These are phyloP conservation scores for Termitomyces sp. DNA, from an alignment of 768 basidiomycete species.

Conservation along the genomic window DNA sequence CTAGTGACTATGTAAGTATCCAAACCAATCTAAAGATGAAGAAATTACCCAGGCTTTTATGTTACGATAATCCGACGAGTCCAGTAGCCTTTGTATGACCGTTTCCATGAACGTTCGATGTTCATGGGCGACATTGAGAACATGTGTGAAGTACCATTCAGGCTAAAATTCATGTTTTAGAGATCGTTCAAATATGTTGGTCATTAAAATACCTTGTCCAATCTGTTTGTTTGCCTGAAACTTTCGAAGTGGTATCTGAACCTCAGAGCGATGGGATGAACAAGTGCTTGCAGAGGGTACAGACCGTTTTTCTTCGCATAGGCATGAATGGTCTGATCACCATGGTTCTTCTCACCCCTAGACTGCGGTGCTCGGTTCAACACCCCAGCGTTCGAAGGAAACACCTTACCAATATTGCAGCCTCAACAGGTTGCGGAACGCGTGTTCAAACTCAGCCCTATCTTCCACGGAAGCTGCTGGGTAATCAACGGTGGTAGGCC, in stretches of 20 bases:
- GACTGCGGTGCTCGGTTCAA: neutral
- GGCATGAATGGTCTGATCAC: neutral
- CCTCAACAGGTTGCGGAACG: constrained; percentile 70
- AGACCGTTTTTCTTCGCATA: constrained; percentile 47
- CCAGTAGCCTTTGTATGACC: constrained; percentile 65
- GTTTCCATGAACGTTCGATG: constrained; percentile 77
- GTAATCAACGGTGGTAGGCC: constrained; percentile 79
- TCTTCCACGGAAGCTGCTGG: constrained; percentile 39
- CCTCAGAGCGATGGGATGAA: constrained; percentile 75
- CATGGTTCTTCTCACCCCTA: constrained; percentile 50
- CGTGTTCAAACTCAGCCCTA: constrained; percentile 62
- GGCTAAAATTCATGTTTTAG: constrained; percentile 44
- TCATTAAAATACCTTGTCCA: constrained; percentile 69
- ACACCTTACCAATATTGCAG: constrained; percentile 72
- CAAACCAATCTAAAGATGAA: neutral
- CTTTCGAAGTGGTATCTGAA: constrained; percentile 97
- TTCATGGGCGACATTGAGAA: constrained; percentile 82
- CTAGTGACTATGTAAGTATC: constrained; percentile 30
- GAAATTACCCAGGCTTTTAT: constrained; percentile 72
- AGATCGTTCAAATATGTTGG: neutral
- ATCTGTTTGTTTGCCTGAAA: constrained; percentile 76
- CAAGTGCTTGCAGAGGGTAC: constrained; percentile 80
- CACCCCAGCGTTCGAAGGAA: neutral
- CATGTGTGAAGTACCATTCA: constrained; percentile 95
- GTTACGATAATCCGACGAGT: constrained; percentile 51